Base-by-base conservation (phyloP, 805 yeast genomes). In the Jamesozyma rosinii region DNA sequence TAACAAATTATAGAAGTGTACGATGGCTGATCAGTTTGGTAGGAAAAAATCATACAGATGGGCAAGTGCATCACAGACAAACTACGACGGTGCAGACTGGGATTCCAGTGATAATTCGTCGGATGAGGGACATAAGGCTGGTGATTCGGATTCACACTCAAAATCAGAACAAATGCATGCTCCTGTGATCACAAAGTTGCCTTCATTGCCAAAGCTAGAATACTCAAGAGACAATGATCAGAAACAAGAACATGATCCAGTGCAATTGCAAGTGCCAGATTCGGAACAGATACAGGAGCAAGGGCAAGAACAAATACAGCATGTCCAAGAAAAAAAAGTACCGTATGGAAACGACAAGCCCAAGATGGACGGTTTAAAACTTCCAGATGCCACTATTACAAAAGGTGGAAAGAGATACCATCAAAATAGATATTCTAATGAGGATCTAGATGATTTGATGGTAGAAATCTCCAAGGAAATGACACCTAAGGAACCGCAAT, bases 31-130 rank as follows among this genome's bases (percentile, higher is more conserved):
- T 9, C 47, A 60, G n/a, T 64, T 68, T 3, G 61, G 45, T 15
- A 60, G 72, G 43, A 56, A 61, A 51, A 67, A 67, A 47, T 65
- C 70, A 1, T 60, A 66, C 34, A 59, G 72, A 32, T 68, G 72
- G 72, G 65, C 55, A 2, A 65, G 66, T 43, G 71, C 69, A 5
- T 61, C 68, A 0, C 58, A 60, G 37, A 66, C 65, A 2, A 64
- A 60, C 27, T 68, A 68, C 42, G 69, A 65, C 45, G 72, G 72
- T 21, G 66, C 66, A 5, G 71, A 63, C 34, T 68, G 72, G 72
- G 57, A 60, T 42, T 53, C 59, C 15, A 54, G 56, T 15, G 62
- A 56, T 38, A 53, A 54, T 1, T 57, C 50, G 1, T 26, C 22
- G 4, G 9, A 21, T 4, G 39, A 37, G 4, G 39, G 26, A 11